Conservation (phyloP, 179 eudicot species). For the Beta corolliflora region DNA sequence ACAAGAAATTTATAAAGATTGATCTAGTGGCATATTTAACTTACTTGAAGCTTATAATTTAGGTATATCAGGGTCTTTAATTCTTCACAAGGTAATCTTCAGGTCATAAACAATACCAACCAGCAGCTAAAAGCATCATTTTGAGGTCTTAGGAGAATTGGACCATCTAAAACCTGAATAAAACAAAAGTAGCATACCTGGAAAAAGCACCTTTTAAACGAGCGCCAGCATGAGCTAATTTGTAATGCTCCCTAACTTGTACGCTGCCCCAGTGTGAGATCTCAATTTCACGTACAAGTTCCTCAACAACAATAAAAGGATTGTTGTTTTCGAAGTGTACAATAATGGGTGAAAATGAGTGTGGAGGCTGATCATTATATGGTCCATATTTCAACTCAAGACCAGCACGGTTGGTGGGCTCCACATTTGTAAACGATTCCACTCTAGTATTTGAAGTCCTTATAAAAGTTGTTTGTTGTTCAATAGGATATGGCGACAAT, state of each 20-base stretch:
- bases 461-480: constrained; percentile 66
- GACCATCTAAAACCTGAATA: constrained; percentile 15
- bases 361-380: constrained; percentile 58
- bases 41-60: background rate
- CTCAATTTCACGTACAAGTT: constrained; percentile 90
- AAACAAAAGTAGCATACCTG: constrained; percentile 47
- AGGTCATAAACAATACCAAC: background rate
- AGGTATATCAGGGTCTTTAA: background rate
- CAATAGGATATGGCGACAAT: constrained; percentile 77
- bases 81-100: background rate
- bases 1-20: background rate
- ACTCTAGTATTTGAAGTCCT: constrained; percentile 75
- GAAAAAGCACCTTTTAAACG: constrained; percentile 92
- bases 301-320: constrained; percentile 96
- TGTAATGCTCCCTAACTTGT: constrained; percentile 80
- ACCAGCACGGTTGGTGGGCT: constrained; percentile 68
- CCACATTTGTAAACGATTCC: constrained; percentile 81
- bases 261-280: constrained; percentile 97
- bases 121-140: constrained; percentile 9
- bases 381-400: constrained; percentile 88
- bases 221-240: constrained; percentile 86
- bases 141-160: background rate
- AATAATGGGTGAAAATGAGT: constrained; percentile 69
- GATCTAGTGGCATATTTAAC: background rate
- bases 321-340: constrained; percentile 89